A percentile compares a stretch with the other conserved stretches of the same genome.
Evolutionary conservation across 192 early-diverging fungal species (phyloP).

Genomic region (Coemansia sp.): DNA sequence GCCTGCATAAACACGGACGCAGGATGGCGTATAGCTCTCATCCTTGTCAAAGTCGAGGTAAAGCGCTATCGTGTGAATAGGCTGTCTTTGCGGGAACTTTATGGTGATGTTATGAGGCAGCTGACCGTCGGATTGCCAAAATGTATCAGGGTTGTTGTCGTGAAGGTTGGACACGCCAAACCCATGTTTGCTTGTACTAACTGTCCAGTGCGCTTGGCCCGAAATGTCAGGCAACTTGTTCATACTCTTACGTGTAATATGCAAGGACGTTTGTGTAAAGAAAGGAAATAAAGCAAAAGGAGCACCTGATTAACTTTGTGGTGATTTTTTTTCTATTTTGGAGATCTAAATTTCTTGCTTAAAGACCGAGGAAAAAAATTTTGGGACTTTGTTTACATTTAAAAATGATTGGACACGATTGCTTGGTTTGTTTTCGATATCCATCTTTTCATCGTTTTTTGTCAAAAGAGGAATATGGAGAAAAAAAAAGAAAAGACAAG

Average conservation of each 20-base stretch:
- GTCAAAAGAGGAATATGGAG: background rate
- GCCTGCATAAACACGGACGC: conserved; percentile 21
- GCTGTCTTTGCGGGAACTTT: conserved; percentile 23
- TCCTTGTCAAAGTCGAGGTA: conserved; percentile 40
- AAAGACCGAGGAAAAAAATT: background rate
- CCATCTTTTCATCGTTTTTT: background rate
- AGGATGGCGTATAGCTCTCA: conserved; percentile 55
- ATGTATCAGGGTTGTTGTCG: conserved; percentile 31
- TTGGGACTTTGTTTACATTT: conserved; percentile 3
- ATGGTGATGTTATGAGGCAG: conserved; percentile 42
- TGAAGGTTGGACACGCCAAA: conserved; percentile 25
- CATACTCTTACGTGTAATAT: background rate
- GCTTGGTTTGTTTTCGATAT: conserved; percentile 18
- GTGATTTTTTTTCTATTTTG: background rate
- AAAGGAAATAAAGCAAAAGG: background rate
- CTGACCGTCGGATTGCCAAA: conserved; percentile 54
- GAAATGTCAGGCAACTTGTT: conserved; percentile 26
- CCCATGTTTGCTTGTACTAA: conserved; percentile 41
- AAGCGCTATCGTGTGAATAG: conserved; percentile 31
- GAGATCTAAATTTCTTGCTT: background rate
- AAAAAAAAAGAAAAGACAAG: background rate
- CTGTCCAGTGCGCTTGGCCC: conserved; percentile 22
- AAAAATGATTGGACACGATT: conserved; percentile 2
- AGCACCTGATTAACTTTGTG: background rate
- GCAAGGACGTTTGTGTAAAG: background rate